Percentiles rank a stretch among this genome's conserved stretches.
Conservation (phyloP, 2,329 filamentous ascomycete genomes). For the Rutstroemia sp. region DNA sequence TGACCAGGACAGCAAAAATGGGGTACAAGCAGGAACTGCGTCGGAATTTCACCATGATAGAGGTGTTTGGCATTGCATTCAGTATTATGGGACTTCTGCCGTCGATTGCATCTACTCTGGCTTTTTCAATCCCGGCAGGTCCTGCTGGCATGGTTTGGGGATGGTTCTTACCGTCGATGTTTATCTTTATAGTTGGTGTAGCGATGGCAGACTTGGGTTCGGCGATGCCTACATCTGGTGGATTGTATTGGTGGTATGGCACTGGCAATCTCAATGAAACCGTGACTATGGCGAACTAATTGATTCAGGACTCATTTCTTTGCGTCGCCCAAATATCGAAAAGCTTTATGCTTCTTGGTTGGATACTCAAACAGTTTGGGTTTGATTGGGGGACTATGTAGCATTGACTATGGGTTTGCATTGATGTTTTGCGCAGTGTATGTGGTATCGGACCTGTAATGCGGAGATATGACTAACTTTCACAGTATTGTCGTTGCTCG, state of each 20-base stretch:
- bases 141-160: conserved; percentile 56
- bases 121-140: conserved; percentile 52
- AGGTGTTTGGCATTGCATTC: conserved; percentile 54
- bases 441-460: conserved; percentile 5
- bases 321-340: conserved; percentile 44
- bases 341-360: conserved; percentile 51
- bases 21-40: conserved; percentile 50
- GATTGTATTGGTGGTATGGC: conserved; percentile 41
- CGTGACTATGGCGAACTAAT: not conserved
- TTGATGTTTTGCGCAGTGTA: conserved; percentile 50
- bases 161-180: conserved; percentile 50
- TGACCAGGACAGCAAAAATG: conserved; percentile 19
- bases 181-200: conserved; percentile 52
- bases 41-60: conserved; percentile 54
- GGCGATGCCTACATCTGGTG: conserved; percentile 52
- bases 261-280: not conserved
- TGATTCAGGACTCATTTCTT: conserved; percentile 50
- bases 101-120: conserved; percentile 51
- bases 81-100: conserved; percentile 55
- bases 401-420: conserved; percentile 50
- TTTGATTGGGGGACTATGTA: conserved; percentile 53
- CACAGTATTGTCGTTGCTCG: conserved; percentile 43
- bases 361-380: conserved; percentile 56
- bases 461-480: conserved; percentile 3
- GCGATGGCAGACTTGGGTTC: conserved; percentile 49